Conservation (phyloP, 106 monocot genomes). For the Amphibolis antarctica region DNA sequence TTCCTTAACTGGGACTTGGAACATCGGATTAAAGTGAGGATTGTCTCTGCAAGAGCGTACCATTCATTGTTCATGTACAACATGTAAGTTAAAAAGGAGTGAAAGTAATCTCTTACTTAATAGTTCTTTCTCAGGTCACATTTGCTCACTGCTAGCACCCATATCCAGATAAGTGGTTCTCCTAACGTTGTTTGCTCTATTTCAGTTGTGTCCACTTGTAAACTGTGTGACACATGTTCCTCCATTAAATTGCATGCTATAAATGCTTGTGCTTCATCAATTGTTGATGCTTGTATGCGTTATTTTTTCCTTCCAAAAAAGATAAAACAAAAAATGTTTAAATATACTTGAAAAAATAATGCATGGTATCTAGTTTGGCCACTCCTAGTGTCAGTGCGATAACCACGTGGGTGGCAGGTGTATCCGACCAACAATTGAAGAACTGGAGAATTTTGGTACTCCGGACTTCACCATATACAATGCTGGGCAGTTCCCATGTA, state of each 20-base stretch:
- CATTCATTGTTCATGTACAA: constrained; percentile 99
- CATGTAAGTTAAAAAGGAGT: constrained; percentile 54
- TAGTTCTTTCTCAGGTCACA: constrained; percentile 5
- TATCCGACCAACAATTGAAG: constrained; percentile 87
- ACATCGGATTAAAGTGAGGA: constrained; percentile 81
- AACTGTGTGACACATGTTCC: too few relatives aligned
- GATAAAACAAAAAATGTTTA: background rate
- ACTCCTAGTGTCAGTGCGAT: constrained; percentile 8
- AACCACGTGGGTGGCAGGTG: constrained; percentile 44
- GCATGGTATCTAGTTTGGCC: constrained; percentile 3
- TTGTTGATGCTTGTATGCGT: background rate
- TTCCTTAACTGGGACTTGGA: constrained; percentile 98
- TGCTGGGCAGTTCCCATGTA: constrained; percentile 90
- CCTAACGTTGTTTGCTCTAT: background rate
- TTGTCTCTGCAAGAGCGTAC: constrained; percentile 94
- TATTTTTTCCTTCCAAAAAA: background rate
- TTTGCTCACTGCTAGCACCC: background rate
- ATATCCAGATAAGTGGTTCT: constrained; percentile 7
- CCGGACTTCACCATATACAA: constrained; percentile 99
- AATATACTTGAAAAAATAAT: background rate
- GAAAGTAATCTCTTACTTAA: background rate
- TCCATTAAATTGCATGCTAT: background rate
- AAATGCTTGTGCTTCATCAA: background rate
- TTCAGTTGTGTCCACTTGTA: background rate
- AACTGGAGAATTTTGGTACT: constrained; percentile 82